phyloP scores from a whole-genome alignment of 2,329 filamentous ascomycete species.

The Apiospora pterosperma region DNA sequence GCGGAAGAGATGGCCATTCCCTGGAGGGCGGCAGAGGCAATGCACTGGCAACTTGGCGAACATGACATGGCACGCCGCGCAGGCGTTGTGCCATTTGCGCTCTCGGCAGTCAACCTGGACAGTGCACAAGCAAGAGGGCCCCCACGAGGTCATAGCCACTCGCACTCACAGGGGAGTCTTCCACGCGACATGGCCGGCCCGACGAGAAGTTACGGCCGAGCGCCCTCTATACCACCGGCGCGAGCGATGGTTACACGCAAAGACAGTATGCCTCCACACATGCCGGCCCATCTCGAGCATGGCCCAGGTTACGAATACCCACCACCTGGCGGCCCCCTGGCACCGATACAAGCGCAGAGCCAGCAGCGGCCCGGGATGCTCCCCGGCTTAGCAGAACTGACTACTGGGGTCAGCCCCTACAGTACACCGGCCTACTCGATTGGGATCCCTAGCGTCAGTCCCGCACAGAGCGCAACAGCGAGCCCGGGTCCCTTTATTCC shows the following conservation, averaged over 20 bases:
- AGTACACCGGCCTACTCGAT: conserved; percentile 53
- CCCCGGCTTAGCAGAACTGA: conserved; percentile 61
- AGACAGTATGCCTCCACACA: conserved; percentile 10
- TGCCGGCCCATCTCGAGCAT: conserved; percentile 25
- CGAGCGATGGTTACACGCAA: conserved; percentile 8
- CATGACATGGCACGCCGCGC: conserved; percentile 90
- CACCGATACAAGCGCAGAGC: conserved; percentile 48
- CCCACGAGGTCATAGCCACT: conserved; percentile 33
- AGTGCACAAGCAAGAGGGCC: conserved; percentile 31
- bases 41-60: conserved; percentile 97
- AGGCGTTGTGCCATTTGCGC: conserved; percentile 80
- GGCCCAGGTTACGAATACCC: conserved; percentile 27
- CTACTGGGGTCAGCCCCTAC: conserved; percentile 60
- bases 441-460: conserved; percentile 34
- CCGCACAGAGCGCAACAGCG: conserved; percentile 33
- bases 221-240: conserved; percentile 9
- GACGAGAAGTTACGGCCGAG: conserved; percentile 42
- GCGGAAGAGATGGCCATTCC: conserved; percentile 93
- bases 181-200: conserved; percentile 39
- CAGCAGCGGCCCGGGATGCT: conserved; percentile 43
- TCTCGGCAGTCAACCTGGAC: conserved; percentile 55
- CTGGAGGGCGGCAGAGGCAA: conserved; percentile 92
- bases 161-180: conserved; percentile 44
- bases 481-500: conserved; percentile 40
- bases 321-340: conserved; percentile 38